These are phyloP conservation scores for Paraphysoderma sedebokerense DNA, from an alignment of 371 early-diverging fungal species.

Conservation along the genomic window DNA sequence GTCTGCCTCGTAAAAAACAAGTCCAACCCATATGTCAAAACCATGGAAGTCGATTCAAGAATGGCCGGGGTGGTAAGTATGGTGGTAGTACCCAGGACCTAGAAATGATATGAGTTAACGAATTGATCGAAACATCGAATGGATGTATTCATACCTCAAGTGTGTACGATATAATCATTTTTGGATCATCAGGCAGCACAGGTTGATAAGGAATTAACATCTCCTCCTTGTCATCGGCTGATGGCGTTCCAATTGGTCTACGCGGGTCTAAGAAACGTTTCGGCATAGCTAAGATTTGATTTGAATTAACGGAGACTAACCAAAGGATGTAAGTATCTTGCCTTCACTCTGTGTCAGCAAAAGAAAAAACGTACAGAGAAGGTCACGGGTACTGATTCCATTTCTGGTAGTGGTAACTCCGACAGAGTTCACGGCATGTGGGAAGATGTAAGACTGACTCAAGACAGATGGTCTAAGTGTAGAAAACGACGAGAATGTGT, in stretches of 20 bases:
- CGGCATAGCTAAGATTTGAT: slow-evolving; percentile 55
- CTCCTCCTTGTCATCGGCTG: slow-evolving; percentile 57
- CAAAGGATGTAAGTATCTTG: neutral
- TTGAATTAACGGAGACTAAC: slow-evolving; percentile 42
- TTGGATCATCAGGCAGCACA: slow-evolving; percentile 46
- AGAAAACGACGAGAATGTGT: slow-evolving; percentile 54
- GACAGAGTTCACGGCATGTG: slow-evolving; percentile 40
- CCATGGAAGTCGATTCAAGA: slow-evolving; percentile 84
- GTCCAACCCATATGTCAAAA: slow-evolving; percentile 73
- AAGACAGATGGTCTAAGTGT: slow-evolving; percentile 48
- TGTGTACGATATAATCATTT: slow-evolving; percentile 50
- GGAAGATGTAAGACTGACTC: slow-evolving; percentile 54
- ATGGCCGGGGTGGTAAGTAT: slow-evolving; percentile 56
- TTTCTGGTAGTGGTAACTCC: slow-evolving; percentile 68
- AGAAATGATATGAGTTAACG: neutral
- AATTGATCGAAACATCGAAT: neutral
- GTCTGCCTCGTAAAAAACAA: slow-evolving; percentile 61
- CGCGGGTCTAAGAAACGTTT: slow-evolving; percentile 72
- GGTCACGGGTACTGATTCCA: slow-evolving; percentile 70
- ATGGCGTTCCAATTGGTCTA: slow-evolving; percentile 42
- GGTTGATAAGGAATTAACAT: slow-evolving; percentile 57
- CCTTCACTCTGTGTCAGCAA: neutral
- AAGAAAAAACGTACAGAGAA: slow-evolving; percentile 37
- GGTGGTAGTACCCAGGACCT: slow-evolving; percentile 38
- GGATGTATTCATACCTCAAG: slow-evolving; percentile 22